Evolutionary conservation across 108 stramenopile genomes (phyloP).

Genomic region (Cyclotella baltica): DNA sequence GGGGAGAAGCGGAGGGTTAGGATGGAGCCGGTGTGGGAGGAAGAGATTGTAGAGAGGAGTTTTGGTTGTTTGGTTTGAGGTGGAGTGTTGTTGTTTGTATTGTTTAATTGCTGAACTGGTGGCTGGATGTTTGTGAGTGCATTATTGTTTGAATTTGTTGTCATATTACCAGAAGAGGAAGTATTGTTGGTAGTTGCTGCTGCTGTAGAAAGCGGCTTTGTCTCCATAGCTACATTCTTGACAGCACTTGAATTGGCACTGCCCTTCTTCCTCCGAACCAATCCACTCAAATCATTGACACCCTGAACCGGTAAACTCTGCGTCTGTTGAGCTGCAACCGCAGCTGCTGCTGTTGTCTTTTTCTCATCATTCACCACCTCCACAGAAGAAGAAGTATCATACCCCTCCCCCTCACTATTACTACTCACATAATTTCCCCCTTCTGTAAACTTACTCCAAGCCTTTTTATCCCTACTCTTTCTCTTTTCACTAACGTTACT

Average conservation of each 20-base stretch:
- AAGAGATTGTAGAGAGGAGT: slow-evolving; percentile 79
- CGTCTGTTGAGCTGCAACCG: neutral
- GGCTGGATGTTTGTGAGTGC: neutral
- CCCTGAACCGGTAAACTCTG: slow-evolving; percentile 21
- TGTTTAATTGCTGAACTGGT: neutral
- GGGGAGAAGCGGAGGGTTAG: slow-evolving; percentile 81
- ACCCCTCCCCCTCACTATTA: slow-evolving; percentile 51
- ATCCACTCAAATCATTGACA: slow-evolving; percentile 72
- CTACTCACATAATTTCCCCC: slow-evolving; percentile 72
- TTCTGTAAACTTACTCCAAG: slow-evolving; percentile 43
- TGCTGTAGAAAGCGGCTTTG: neutral
- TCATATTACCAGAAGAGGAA: neutral
- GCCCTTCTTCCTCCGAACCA: slow-evolving; percentile 81
- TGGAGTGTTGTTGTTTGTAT: neutral
- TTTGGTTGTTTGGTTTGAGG: slow-evolving; percentile 53
- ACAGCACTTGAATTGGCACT: slow-evolving; percentile 2
- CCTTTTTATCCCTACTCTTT: slow-evolving; percentile 16
- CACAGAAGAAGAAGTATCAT: slow-evolving; percentile 26
- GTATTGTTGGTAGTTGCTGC: neutral
- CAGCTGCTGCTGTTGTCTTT: slow-evolving; percentile 3
- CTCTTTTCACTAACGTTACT: slow-evolving; percentile 2
- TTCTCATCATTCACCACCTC: slow-evolving; percentile 12
- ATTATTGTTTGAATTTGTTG: neutral
- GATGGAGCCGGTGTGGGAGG: slow-evolving; percentile 84
- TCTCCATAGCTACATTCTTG: neutral